phyloP scores from a whole-genome alignment of 441 rosid species.

The Isatis lusitanica region DNA sequence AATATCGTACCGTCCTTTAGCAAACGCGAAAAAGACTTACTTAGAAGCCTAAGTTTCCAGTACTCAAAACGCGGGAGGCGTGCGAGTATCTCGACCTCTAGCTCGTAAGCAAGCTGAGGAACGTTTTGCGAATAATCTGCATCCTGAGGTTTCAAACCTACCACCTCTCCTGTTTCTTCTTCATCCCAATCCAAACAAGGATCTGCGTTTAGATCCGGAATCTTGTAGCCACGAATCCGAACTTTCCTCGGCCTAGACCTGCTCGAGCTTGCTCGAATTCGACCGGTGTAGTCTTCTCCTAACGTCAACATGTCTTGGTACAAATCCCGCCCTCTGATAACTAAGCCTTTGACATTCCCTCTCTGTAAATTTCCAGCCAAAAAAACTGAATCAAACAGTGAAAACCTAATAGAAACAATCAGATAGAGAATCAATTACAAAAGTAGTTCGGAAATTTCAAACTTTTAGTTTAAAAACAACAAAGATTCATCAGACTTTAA shows the following conservation, averaged over 20 bases:
- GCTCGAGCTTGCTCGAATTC: conserved; percentile 5
- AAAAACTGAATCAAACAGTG: conserved; percentile 14
- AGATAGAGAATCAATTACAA: background rate
- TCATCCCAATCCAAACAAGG: conserved; percentile 30
- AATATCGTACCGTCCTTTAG: conserved; percentile 67
- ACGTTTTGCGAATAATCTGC: conserved; percentile 74
- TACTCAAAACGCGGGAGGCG: conserved; percentile 71
- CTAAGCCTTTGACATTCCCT: conserved; percentile 41
- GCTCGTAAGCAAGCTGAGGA: conserved; percentile 66
- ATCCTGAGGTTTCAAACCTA: conserved; percentile 71
- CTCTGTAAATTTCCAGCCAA: conserved; percentile 41
- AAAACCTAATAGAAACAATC: background rate
- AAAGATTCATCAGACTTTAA: background rate
- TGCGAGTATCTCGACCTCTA: conserved; percentile 74
- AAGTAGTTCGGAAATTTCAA: background rate
- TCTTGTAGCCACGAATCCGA: conserved; percentile 21
- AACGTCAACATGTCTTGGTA: conserved; percentile 33
- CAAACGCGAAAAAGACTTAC: conserved; percentile 50
- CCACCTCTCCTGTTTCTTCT: conserved; percentile 41
- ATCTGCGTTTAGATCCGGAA: conserved; percentile 31
- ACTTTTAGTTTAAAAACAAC: background rate
- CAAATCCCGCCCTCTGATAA: conserved; percentile 40
- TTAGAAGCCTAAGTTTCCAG: conserved; percentile 62
- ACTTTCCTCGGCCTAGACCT: conserved; percentile 29
- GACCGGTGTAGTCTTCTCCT: conserved; percentile 30